Base-by-base conservation (phyloP, 345 rosid genomes). In the Syzygium grande region DNA sequence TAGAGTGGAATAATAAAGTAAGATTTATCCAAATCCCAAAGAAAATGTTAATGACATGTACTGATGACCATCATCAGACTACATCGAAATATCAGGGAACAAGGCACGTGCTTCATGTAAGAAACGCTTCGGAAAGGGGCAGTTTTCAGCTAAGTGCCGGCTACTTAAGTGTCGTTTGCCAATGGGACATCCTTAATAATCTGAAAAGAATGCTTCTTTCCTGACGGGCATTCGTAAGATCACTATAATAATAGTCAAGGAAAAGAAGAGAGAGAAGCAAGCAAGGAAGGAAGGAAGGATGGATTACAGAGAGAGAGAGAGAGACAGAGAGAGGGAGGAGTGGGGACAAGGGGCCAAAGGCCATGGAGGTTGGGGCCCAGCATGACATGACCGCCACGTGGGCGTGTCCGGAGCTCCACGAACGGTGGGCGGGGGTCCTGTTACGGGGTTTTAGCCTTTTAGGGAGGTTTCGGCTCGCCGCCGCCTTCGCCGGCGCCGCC, bases 301-400 rank as follows among this genome's bases (percentile, higher is more conserved):
- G 14, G 19, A 29, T 13, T 9, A 73, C 23, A 34, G 78, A 65
- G 46, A 68, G 46, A 4, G 41, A 29, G 22, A 16, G 77, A 63
- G 77, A 7, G 78, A 63, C 13, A 23, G 9, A 7, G 78, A 1
- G 77, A 34, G 22, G 34, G 25, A 9, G 6, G 17, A 51, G 54
- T 14, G 73, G 80, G 49, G 80, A 10, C 80, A 19, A 46, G 23
- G 80, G 9, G 23, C 79, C 79, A 68, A 5, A 58, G 52, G 92
- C 89, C 84, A 91, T 52, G 92, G 91, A 89, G 12, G 3, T 65
- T 86, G 94, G 93, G 92, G 9, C 90, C 94, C 88, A 77, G 34
- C 88, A 19, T 90, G 91, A 92, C 92, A 91, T 92, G 94, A 91
- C 93, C 85, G 93, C 94, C 96, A 94, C 92, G 96, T 91, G 94